Base-by-base conservation (phyloP, 495 filamentous ascomycete genomes). In the Halenospora varia region DNA sequence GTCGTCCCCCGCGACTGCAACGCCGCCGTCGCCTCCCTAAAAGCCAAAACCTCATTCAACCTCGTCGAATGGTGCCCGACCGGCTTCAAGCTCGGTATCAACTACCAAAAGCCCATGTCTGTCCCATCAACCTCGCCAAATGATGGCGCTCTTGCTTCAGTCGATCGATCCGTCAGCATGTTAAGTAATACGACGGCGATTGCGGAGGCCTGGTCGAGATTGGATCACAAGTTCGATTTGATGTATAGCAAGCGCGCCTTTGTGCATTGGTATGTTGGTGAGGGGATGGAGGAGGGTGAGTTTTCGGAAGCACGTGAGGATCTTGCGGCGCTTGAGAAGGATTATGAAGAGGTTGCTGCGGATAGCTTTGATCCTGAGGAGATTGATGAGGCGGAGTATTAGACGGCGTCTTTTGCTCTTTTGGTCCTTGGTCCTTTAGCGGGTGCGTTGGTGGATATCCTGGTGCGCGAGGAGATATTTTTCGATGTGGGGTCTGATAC, bases 221-320 rank as follows among this genome's bases (percentile, higher is more conserved):
- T 96, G 25, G 89, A 93, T 72, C 84, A 90, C 78, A 96, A 96
- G 75, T 96, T 96, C 74, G 91, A 96, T 65, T 88, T 96, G 62
- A 96, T 96, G 91, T 95, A 96, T 78, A 88, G 83, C 76, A 96
- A 96, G 83, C 88, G 90, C 65, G 90, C 90, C 42, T 96, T 96
- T 68, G 90, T 96, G 15, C 90, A 96, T 73, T 96, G 90, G 90
- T 96, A 96, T 67, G 90, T 96, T 46, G 90, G 90, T 65, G 90
- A 96, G 75, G 90, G 90, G 75, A 96, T 96, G 90, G 90, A 96
- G 78, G 90, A 96, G 71, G 90, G 90, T 62, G 90, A 96, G 75
- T 96, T 96, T 75, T 87, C 83, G 55, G 90, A 96, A 77, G 90
- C 90, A 47, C 83, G 90, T 53, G 90, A 96, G 78, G 90, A 96